phyloP scores from a whole-genome alignment of 495 filamentous ascomycete genomes.

The Collariella sp. region DNA sequence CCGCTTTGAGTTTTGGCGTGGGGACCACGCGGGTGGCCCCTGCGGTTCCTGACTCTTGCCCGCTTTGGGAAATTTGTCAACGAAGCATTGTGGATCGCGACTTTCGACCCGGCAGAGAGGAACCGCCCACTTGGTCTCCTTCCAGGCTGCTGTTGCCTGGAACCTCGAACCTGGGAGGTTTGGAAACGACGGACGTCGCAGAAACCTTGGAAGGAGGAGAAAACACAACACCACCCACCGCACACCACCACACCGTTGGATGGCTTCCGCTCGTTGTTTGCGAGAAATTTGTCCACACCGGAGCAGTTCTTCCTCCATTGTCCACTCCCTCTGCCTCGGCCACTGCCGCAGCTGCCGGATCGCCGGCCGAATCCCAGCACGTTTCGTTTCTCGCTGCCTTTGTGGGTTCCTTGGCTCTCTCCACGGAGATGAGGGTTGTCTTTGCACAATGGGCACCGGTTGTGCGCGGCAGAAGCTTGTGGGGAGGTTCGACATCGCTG shows the following conservation, averaged over 20 bases:
- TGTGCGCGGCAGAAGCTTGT: background rate
- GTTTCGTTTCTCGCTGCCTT: background rate
- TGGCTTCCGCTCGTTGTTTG: background rate
- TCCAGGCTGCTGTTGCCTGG: background rate
- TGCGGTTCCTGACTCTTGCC: too few relatives aligned
- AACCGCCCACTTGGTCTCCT: too few relatives aligned
- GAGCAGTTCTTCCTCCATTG: background rate
- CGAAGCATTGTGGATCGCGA: background rate
- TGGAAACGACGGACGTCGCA: background rate
- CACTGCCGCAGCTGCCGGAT: conserved; percentile 5
- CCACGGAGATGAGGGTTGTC: background rate
- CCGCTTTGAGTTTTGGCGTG: too few relatives aligned
- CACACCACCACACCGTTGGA: background rate
- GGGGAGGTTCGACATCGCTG: background rate
- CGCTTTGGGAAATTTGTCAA: background rate
- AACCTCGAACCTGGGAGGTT: background rate
- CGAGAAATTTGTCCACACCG: too few relatives aligned
- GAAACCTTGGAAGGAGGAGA: background rate
- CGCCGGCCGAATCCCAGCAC: background rate
- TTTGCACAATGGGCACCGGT: background rate
- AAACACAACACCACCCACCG: background rate
- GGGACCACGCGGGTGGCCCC: too few relatives aligned
- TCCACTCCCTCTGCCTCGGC: background rate
- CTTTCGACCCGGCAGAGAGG: background rate
- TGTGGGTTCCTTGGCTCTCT: background rate